Evolutionary conservation across 108 stramenopile genomes (phyloP), one percentile per base, ranked within the genome.

Genomic region (Stephanodiscus triporus): DNA sequence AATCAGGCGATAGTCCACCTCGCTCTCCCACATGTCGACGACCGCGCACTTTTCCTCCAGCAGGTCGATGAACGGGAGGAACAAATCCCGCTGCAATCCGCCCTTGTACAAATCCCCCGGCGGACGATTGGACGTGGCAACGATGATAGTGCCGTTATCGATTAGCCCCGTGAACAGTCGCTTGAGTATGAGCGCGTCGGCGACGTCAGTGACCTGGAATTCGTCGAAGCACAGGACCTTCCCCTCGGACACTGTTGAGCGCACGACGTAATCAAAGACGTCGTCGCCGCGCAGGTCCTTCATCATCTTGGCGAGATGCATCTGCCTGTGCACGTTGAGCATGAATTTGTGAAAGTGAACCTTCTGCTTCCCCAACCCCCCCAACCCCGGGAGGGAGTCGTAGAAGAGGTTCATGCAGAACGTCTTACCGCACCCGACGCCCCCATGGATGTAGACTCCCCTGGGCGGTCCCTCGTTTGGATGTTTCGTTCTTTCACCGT

Each of bases 321-420:
- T 89, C 47, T 86, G 74, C 50, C 86, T 70, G 77, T 97, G 95
- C 2, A 98, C 87, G 5, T 73, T 45, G 38, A 98, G 72, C 99
- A 99, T 99, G 87, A 99, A 99, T 80, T 96, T 89, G 83, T 98
- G 95, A 76, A 97, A 99, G 71, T 99, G 99, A 17, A 98, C 95
- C 54, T 94, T 89, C 84, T 98, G 96, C 69, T 94, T 96, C 53
- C 73, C 63, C 3, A 61, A 19, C 20, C 38, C 45, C 69, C 36
- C 24, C 45, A 22, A 40, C 42, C 63, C 10, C 29, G 80, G 76
- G 9, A 95, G 66, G 27, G 86, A 78, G 58, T 91, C 70, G 70
- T 85, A 97, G 71, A 99, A 97, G 50, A 97, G 40, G 75, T 98
- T 89, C 98, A 98, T 99, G 71, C 93, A 78, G 60, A 96, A 95